phyloP scores from a whole-genome alignment of 1,139 yeast species.

The Nadsonia starkeyi-henricii region DNA sequence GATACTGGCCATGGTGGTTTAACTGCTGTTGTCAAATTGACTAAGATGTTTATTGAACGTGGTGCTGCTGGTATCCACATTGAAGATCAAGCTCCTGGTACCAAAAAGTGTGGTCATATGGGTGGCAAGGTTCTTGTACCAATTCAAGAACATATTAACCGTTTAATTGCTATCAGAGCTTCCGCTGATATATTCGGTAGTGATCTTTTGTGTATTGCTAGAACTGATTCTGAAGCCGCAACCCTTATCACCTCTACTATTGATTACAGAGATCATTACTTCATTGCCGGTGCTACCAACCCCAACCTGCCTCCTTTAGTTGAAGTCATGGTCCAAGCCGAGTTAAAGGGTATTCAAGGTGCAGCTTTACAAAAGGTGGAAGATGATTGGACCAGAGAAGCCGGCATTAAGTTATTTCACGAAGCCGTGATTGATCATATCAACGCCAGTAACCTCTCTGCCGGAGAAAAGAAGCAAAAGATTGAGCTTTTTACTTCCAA shows the following conservation, averaged over 20 bases:
- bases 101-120: slow-evolving; percentile 97
- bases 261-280: slow-evolving; percentile 90
- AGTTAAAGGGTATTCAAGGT: slow-evolving; percentile 58
- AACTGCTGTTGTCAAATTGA: slow-evolving; percentile 88
- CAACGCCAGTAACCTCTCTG: slow-evolving; percentile 40
- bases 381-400: slow-evolving; percentile 68
- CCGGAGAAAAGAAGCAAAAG: slow-evolving; percentile 36
- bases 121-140: slow-evolving; percentile 98
- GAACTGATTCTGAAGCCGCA: slow-evolving; percentile 89
- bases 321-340: slow-evolving; percentile 71
- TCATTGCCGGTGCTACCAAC: slow-evolving; percentile 81
- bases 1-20: slow-evolving; percentile 99
- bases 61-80: slow-evolving; percentile 99
- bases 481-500: slow-evolving; percentile 52
- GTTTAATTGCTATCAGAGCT: slow-evolving; percentile 87
- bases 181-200: slow-evolving; percentile 89
- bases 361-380: slow-evolving; percentile 59
- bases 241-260: slow-evolving; percentile 86
- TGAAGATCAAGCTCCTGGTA: slow-evolving; percentile 98
- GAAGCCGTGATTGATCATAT: slow-evolving; percentile 86
- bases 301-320: slow-evolving; percentile 64
- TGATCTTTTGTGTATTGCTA: slow-evolving; percentile 75
- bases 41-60: slow-evolving; percentile 91
- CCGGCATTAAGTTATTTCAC: slow-evolving; percentile 78
- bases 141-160: slow-evolving; percentile 89